Evolutionary conservation across 139 green algal genomes (phyloP).

Genomic region (Chlamydomonas sp.): DNA sequence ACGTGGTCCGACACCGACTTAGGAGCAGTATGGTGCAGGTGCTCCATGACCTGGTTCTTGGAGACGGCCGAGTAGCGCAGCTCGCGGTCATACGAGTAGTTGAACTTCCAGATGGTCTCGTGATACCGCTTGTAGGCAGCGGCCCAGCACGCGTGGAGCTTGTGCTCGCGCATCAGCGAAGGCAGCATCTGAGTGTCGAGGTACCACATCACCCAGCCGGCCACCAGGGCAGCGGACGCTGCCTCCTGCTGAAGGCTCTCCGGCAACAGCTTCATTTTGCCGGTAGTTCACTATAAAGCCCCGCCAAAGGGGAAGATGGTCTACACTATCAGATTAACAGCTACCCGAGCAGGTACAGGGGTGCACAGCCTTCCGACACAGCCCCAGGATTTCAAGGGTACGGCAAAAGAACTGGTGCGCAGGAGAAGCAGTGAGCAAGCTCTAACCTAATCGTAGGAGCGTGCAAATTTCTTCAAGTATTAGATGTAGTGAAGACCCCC

Average conservation of each 20-base stretch:
- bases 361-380: too few species aligned
- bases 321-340: too few species aligned
- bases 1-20: constrained; percentile 61
- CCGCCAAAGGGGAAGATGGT: constrained; percentile 4
- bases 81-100: constrained; percentile 69
- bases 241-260: constrained; percentile 62
- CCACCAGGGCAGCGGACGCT: constrained; percentile 48
- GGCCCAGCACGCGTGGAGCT: constrained; percentile 68
- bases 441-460: too few species aligned
- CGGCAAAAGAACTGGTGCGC: too few species aligned
- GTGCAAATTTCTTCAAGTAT: too few species aligned
- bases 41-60: constrained; percentile 67
- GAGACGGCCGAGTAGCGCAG: constrained; percentile 66
- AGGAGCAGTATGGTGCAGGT: constrained; percentile 65
- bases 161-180: constrained; percentile 70
- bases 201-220: constrained; percentile 57
- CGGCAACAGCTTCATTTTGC: constrained; percentile 46
- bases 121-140: constrained; percentile 66
- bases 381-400: too few species aligned
- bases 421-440: too few species aligned
- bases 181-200: constrained; percentile 68
- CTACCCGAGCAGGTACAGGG: too few species aligned
- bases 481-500: too few species aligned
- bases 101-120: constrained; percentile 72
- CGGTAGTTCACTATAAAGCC: not conserved